Conservation (phyloP, 352 stramenopile species). For the Elongisporangium prolatum region DNA sequence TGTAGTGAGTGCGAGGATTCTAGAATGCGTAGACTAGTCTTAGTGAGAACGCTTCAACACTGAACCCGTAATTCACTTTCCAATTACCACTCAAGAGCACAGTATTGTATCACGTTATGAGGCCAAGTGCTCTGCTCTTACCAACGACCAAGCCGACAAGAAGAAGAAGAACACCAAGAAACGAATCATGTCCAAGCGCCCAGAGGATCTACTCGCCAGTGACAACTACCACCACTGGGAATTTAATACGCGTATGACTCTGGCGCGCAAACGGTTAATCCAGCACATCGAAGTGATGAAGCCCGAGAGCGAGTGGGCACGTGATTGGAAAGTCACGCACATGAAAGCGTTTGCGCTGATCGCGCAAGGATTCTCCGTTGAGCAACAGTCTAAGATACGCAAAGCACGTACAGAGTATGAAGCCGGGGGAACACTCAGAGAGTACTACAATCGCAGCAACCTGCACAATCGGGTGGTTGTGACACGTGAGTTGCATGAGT, state of each 20-base stretch:
- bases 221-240: constrained; percentile 5
- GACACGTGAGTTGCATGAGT: constrained; percentile 2
- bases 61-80: neutral
- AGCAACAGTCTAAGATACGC: constrained; percentile 8
- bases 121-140: too few species aligned
- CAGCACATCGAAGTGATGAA: constrained; percentile 5
- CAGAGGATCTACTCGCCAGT: neutral
- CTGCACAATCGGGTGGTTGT: constrained; percentile 1
- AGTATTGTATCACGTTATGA: too few species aligned
- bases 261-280: constrained; percentile 5
- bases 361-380: constrained; percentile 6
- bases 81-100: too few species aligned
- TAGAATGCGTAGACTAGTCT: too few species aligned
- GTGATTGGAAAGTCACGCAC: constrained; percentile 6
- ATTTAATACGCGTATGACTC: constrained; percentile 5
- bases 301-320: neutral
- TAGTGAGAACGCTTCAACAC: too few species aligned
- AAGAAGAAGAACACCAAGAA: too few species aligned
- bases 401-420: neutral
- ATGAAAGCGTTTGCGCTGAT: constrained; percentile 12
- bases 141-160: too few species aligned
- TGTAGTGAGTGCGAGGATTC: too few species aligned
- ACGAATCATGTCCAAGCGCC: neutral
- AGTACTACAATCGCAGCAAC: constrained; percentile 3
- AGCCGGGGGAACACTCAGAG: neutral